Evolutionary conservation across 2,329 filamentous ascomycete species (phyloP).

Genomic region (Leptographium radiaticola): DNA sequence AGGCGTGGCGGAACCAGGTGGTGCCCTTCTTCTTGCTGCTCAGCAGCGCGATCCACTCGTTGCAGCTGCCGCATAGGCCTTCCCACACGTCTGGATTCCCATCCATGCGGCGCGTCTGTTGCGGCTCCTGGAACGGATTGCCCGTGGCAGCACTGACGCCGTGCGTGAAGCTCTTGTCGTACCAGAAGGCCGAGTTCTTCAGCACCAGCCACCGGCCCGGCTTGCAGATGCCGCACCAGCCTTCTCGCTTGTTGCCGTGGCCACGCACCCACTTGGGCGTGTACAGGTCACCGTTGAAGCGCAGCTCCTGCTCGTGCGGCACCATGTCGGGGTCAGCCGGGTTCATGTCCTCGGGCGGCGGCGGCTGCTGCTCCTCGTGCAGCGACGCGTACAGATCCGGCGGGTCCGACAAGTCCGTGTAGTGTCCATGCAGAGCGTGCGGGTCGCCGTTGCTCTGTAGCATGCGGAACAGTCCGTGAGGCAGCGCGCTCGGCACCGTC

Average conservation of each 20-base stretch:
- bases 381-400: conserved; percentile 67
- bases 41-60: conserved; percentile 68
- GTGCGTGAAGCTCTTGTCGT: conserved; percentile 83
- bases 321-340: conserved; percentile 61
- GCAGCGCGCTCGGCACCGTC: conserved; percentile 38
- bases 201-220: conserved; percentile 75
- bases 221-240: conserved; percentile 84
- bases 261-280: conserved; percentile 75
- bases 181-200: conserved; percentile 88
- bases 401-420: conserved; percentile 59
- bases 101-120: conserved; percentile 62
- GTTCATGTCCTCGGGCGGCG: conserved; percentile 71
- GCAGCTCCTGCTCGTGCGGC: conserved; percentile 65
- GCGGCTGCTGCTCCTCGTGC: conserved; percentile 58
- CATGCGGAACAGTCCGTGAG: conserved; percentile 60
- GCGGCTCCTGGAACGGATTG: conserved; percentile 63
- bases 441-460: conserved; percentile 63
- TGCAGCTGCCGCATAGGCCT: conserved; percentile 64
- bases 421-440: conserved; percentile 54
- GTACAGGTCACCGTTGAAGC: conserved; percentile 72
- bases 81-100: conserved; percentile 75
- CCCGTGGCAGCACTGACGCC: conserved; percentile 75
- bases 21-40: conserved; percentile 89
- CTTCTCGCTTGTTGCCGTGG: conserved; percentile 76
- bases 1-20: conserved; percentile 80